Evolutionary conservation across 2,329 filamentous ascomycete species (phyloP), one percentile per base, ranked within the genome.

Genomic region (Mycosphaerella sp.): DNA sequence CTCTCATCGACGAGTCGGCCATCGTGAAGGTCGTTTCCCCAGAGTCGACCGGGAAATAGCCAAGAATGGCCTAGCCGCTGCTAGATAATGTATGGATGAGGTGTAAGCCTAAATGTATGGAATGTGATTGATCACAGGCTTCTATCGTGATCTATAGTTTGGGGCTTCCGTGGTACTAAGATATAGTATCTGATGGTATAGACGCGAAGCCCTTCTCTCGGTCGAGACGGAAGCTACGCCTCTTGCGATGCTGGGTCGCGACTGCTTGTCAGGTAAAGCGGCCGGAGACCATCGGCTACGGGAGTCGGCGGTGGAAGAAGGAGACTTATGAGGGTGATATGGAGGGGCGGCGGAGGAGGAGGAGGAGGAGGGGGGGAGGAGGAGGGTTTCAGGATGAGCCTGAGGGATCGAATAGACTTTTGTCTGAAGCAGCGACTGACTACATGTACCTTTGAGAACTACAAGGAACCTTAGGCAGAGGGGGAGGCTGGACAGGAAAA

Each of bases 1-100:
- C 72, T 44, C 72, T 68, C 53, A 75, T 66, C 14, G 71, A 71
- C n/a, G 53, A 54, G 57, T 67, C 64, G 35, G 30, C 61, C 62
- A 62, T 63, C 42, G 46, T 54, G 41, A 40, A 4, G 37, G 21
- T 32, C 9, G 17, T 27, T 27, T 12, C 41, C 16, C 6, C 9
- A n/a, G n/a, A 17, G 30, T 16, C 25, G 32, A 17, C 4, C 13
- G n/a, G 40, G 16, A n/a, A 10, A 28, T 39, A 37, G 30, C 17
- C 13, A 35, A 37, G 18, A 34, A 10, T 32, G 30, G 27, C 28
- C 47, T 43, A 34, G 40, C 39, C 47, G 32, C 13, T 21, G 21
- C 21, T 21, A 21, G 21, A 6, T 21, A n/a, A 50, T 25, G 32
- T 8, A 37, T 27, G 8, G 3, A 2, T 21, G 18, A 39, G 25